Evolutionary conservation across 2,329 filamentous ascomycete species (phyloP), one percentile per base, ranked within the genome.

Genomic region (Xylariaceae sp.): DNA sequence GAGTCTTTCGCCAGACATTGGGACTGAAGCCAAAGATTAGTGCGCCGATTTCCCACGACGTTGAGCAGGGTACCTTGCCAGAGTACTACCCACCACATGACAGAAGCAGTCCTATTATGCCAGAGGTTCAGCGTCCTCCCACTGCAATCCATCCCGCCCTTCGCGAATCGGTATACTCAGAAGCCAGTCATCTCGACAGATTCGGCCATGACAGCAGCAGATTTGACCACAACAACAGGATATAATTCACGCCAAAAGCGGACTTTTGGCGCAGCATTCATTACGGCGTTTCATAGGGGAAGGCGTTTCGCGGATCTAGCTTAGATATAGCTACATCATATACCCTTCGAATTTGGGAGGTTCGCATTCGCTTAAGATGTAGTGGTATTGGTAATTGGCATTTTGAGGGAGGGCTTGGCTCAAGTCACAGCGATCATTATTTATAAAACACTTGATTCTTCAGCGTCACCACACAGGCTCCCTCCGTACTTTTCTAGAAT

Each of bases 91-190:
- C 37, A 15, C 42, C 38, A 2, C 45, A 51, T 30, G 41, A 54
- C 44, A 68, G 72, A 37, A 60, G 64, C 38, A 79, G 76, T 49
- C 80, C 80, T 2, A 75, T 83, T 47, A 64, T 72, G 17, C 78
- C 78, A 2, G 66, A 67, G 0, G 45, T 83, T 11, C 66, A 71
- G 55, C 71, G 79, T 9, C 80, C 80, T 1, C 69, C 74, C 19
- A 78, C 78, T 7, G 74, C 75, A 2, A 46, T 79, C 48, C 79
- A 83, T 51, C 79, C 79, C 19, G 69, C 71, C 37, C 61, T 61
- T 24, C 62, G 61, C 3, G 56, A 60, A 19, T 47, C 19, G 4
- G 30, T 43, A 29, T 78, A 78, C 55, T 77, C 73, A 34, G 69
- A 67, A 45, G 72, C 63, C 29, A 63, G 67, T n/a, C 60, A 74